Evolutionary conservation across 2,329 filamentous ascomycete genomes (phyloP), one percentile per base, ranked within the genome.

Genomic region (Phialophora verrucosa): DNA sequence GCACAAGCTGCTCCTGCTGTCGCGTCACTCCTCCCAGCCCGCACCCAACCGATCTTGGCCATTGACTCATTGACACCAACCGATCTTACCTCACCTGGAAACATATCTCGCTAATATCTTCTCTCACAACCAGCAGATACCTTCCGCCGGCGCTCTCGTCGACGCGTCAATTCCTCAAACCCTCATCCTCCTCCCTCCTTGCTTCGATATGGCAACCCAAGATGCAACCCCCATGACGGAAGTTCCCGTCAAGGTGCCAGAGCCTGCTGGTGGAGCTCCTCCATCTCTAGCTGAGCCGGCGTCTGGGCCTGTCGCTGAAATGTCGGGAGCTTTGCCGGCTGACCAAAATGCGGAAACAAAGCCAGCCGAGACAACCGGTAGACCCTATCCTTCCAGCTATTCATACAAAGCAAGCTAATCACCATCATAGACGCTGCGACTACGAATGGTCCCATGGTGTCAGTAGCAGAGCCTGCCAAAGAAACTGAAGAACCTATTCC

Each of bases 261-360:
- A 69, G 61, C 68, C 72, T 58, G 68, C 70, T 14, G 66, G 68
- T 47, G 32, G 69, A 42, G 71, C 71, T 55, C 71, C 71, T 54
- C 68, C 71, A 12, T 64, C 69, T 4, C 53, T 69, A 20, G 70
- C 71, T 54, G 65, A 70, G 49, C 71, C 71, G 49, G 68, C 71
- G 47, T 70, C 69, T 20, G 71, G 66, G 17, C 62, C 68, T 25
- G 70, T 63, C 35, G 69, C 71, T 6, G 70, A 70, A 38, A 71
- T 72, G 68, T 66, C 68, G 6, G 71, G 71, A 17, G 71, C 71
- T 64, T 31, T 71, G 32, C 63, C 69, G 75, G 76, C 79, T 68
- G 79, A 81, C 64, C 75, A 77, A 64, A 75, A 75, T 58, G 74
- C 75, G 71, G 73, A 66, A 55, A 25, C 70, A 8, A 70, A 76